Conservation (phyloP, 1,284 basidiomycete genomes). For the Ganoderma multipileum region DNA sequence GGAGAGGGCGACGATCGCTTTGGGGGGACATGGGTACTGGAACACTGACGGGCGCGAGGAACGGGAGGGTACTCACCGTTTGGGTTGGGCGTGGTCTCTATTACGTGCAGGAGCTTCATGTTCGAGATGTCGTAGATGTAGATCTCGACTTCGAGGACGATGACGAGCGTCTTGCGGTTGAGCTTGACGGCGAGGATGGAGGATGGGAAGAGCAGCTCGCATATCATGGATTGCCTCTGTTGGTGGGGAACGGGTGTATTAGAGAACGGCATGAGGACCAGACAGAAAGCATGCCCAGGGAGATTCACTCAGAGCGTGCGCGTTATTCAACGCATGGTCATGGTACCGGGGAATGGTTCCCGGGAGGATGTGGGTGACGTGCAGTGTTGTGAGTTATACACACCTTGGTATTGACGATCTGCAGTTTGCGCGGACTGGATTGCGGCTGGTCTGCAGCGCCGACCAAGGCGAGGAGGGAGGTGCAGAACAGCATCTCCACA, state of each 20-base stretch:
- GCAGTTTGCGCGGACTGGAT: constrained; percentile 89
- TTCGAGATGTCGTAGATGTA: constrained; percentile 99
- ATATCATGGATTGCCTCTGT: constrained; percentile 97
- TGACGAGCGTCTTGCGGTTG: constrained; percentile 95
- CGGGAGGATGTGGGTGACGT: neutral
- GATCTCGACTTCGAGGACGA: constrained; percentile 95
- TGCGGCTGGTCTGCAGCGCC: constrained; percentile 91
- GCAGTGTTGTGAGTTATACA: constrained; percentile 23
- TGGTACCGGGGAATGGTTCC: neutral
- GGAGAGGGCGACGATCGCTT: constrained; percentile 94
- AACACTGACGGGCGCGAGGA: constrained; percentile 9
- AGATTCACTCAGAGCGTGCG: constrained; percentile 7
- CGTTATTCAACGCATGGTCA: constrained; percentile 5
- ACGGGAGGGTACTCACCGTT: constrained; percentile 64
- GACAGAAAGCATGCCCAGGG: neutral
- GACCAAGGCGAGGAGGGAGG: constrained; percentile 95
- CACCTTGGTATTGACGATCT: constrained; percentile 98
- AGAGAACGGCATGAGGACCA: constrained; percentile 10
- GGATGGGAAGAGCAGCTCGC: constrained; percentile 96
- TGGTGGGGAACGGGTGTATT: neutral
- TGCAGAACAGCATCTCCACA: constrained; percentile 99
- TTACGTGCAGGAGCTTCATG: constrained; percentile 97
- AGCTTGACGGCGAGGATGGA: constrained; percentile 96
- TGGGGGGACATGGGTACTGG: constrained; percentile 11
- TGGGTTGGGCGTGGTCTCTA: constrained; percentile 96